Percentiles rank a stretch among this genome's conserved stretches.
Evolutionary conservation across 2,329 filamentous ascomycete genomes (phyloP).

Genomic region (Rutstroemia sydowiana): DNA sequence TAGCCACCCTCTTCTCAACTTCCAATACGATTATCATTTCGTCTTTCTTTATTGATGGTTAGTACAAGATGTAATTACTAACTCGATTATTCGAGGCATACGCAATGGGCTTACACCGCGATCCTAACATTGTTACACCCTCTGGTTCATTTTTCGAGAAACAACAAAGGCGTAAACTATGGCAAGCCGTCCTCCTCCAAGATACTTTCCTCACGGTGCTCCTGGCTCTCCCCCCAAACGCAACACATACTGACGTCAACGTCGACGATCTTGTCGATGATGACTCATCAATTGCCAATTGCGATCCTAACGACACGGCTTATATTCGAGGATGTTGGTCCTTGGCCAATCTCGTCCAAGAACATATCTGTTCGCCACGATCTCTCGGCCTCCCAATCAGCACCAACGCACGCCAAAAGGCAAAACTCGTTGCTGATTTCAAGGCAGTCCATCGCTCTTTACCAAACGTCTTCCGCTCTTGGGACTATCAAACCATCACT

Average conservation of each 20-base stretch:
- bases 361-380: conserved; percentile 66
- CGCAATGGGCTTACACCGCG: conserved; percentile 72
- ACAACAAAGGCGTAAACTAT: conserved; percentile 70
- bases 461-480: conserved; percentile 61
- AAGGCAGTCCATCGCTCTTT: conserved; percentile 66
- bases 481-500: conserved; percentile 53
- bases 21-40: too few relatives aligned
- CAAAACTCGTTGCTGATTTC: conserved; percentile 62
- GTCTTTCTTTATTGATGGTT: too few relatives aligned
- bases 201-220: conserved; percentile 77
- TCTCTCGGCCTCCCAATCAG: conserved; percentile 68
- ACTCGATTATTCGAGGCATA: conserved; percentile 42
- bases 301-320: conserved; percentile 57
- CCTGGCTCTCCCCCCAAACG: conserved; percentile 67
- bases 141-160: conserved; percentile 64
- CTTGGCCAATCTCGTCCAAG: conserved; percentile 69
- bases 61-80: too few relatives aligned
- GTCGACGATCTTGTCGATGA: conserved; percentile 68
- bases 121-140: conserved; percentile 67
- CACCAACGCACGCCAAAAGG: conserved; percentile 59
- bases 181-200: conserved; percentile 74
- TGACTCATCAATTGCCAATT: conserved; percentile 46
- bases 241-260: conserved; percentile 71
- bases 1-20: too few relatives aligned
- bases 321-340: conserved; percentile 68